These are phyloP conservation scores for Mycena haematopus DNA, from an alignment of 768 basidiomycete genomes.

Conservation along the genomic window DNA sequence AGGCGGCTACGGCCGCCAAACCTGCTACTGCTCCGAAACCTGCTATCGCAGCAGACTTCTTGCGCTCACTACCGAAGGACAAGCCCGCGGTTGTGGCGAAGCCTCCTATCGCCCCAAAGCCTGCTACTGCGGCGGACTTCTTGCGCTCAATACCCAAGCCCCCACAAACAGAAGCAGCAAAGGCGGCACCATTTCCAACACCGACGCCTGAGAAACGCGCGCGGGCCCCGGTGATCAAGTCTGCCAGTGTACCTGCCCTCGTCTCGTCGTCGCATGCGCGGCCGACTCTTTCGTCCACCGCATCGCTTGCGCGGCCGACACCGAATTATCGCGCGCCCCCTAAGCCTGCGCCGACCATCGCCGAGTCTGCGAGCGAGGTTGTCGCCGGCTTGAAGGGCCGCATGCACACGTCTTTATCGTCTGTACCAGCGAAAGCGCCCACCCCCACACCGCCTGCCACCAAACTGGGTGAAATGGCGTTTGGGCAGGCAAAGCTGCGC, in stretches of 20 bases:
- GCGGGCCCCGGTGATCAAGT: slow-evolving; percentile 54
- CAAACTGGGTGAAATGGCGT: slow-evolving; percentile 58
- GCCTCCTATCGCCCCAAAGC: not conserved
- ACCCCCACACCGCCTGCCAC: slow-evolving; percentile 33
- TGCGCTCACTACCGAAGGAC: not conserved
- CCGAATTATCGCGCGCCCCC: slow-evolving; percentile 30
- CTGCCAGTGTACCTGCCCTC: slow-evolving; percentile 70
- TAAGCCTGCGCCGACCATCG: slow-evolving; percentile 46
- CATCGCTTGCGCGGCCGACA: slow-evolving; percentile 64
- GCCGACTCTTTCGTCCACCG: slow-evolving; percentile 77
- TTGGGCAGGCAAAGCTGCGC: slow-evolving; percentile 77
- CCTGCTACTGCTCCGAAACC: slow-evolving; percentile 6
- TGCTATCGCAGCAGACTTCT: not conserved
- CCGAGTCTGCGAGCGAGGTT: slow-evolving; percentile 35
- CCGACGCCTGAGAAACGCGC: slow-evolving; percentile 11
- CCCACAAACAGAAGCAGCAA: not conserved
- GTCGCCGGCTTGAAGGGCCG: slow-evolving; percentile 29
- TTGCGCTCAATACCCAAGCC: slow-evolving; percentile 18
- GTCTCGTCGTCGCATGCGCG: slow-evolving; percentile 76
- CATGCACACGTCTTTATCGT: slow-evolving; percentile 26
- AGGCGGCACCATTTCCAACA: not conserved
- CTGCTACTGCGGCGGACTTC: slow-evolving; percentile 18
- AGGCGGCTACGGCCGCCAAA: not conserved
- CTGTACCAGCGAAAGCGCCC: slow-evolving; percentile 21
- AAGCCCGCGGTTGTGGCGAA: not conserved